Conservation (phyloP, 2,329 filamentous ascomycete species). For the Colletotrichum musicola region DNA sequence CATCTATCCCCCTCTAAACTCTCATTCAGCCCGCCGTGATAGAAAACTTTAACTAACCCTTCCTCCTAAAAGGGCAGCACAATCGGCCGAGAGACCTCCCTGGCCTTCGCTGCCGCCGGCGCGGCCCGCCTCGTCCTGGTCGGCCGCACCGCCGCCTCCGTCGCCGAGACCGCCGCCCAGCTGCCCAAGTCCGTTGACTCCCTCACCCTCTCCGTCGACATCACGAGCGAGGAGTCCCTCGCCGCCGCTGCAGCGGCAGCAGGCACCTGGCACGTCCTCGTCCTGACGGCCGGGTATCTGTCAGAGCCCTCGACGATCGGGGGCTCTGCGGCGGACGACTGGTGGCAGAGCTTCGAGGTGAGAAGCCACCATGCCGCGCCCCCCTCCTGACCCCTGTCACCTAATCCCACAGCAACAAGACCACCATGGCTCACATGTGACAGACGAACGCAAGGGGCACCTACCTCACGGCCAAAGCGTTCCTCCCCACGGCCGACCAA, state of each 20-base stretch:
- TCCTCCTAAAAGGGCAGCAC: slow-evolving; percentile 50
- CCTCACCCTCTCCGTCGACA: slow-evolving; percentile 19
- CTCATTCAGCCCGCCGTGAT: no score
- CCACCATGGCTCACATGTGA: slow-evolving; percentile 5
- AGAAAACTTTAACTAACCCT: background rate
- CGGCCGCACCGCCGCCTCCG: slow-evolving; percentile 49
- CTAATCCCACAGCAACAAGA: background rate
- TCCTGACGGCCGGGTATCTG: slow-evolving; percentile 39
- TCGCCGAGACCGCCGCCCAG: slow-evolving; percentile 43
- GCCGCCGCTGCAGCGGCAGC: slow-evolving; percentile 26
- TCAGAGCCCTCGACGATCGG: slow-evolving; percentile 36
- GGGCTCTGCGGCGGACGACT: slow-evolving; percentile 39
- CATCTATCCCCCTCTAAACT: background rate
- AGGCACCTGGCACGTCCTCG: slow-evolving; percentile 40
- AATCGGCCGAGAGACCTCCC: slow-evolving; percentile 75
- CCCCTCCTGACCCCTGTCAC: background rate
- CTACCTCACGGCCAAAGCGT: slow-evolving; percentile 58
- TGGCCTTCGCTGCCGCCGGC: slow-evolving; percentile 63
- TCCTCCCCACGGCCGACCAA: slow-evolving; percentile 54
- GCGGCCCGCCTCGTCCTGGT: slow-evolving; percentile 54
- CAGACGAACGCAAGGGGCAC: slow-evolving; percentile 62
- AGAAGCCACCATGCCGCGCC: slow-evolving; percentile 18
- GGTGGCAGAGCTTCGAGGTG: slow-evolving; percentile 44
- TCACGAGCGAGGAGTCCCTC: slow-evolving; percentile 25
- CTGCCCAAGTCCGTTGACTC: slow-evolving; percentile 37